Evolutionary conservation across 352 stramenopile genomes (phyloP).

Genomic region (Thalassiosira hispida): DNA sequence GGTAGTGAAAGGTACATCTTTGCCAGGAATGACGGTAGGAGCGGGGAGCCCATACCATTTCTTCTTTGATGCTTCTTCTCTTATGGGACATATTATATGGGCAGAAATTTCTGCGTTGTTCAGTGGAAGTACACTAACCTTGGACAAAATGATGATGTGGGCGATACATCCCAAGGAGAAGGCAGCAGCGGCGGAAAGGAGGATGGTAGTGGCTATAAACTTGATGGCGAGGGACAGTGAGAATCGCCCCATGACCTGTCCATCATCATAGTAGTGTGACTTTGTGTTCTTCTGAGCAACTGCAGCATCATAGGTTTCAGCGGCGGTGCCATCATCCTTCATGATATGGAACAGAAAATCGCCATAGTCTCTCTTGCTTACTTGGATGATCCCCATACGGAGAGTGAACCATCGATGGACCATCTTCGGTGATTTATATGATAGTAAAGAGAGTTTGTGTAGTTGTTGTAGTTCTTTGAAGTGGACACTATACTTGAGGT

Average conservation of each 20-base stretch:
- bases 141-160: conserved; percentile 39
- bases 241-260: background rate
- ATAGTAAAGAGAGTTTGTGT: too few relatives aligned
- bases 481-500: too few relatives aligned
- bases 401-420: too few relatives aligned
- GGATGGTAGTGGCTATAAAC: background rate
- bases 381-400: background rate
- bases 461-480: too few relatives aligned
- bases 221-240: background rate
- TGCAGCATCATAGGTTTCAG: background rate
- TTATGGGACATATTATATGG: background rate
- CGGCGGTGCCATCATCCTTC: background rate
- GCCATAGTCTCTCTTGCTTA: background rate
- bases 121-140: background rate
- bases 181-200: conserved; percentile 38
- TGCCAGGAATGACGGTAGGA: conserved; percentile 59
- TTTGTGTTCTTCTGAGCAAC: background rate
- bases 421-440: too few relatives aligned
- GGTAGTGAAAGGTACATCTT: conserved; percentile 56
- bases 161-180: conserved; percentile 58
- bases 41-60: conserved; percentile 42
- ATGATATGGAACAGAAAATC: too few relatives aligned
- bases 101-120: background rate
- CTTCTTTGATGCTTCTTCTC: background rate
- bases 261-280: background rate